phyloP scores from a whole-genome alignment of 495 filamentous ascomycete species.

The Apodospora peruviana region DNA sequence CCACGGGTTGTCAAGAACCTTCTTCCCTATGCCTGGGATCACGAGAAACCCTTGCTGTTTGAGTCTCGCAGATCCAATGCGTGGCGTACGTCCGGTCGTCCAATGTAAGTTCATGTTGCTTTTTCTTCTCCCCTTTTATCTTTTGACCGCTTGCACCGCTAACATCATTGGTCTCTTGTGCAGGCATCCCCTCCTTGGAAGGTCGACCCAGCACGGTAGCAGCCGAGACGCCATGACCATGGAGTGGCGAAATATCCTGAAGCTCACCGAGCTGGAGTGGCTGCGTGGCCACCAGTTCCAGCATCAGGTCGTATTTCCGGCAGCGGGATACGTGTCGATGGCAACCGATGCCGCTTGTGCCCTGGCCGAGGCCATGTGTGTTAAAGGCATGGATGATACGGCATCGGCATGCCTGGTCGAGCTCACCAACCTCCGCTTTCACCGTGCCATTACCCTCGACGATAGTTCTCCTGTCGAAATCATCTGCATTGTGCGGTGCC shows the following conservation, averaged over 20 bases:
- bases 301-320: constrained; percentile 46
- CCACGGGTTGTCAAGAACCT: constrained; percentile 5
- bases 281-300: constrained; percentile 39
- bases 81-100: constrained; percentile 7
- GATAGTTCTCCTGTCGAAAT: background rate
- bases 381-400: background rate
- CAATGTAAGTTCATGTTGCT: background rate
- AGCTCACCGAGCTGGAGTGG: constrained; percentile 41
- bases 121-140: background rate
- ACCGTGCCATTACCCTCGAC: background rate
- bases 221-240: constrained; percentile 28
- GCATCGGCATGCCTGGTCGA: background rate
- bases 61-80: constrained; percentile 36
- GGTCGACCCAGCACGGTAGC: constrained; percentile 13
- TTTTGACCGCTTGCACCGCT: background rate
- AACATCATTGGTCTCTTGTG: constrained; percentile 23
- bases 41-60: constrained; percentile 28
- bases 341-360: constrained; percentile 43
- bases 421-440: background rate
- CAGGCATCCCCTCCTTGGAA: constrained; percentile 42
- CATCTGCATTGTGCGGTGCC: background rate
- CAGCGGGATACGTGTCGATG: constrained; percentile 47
- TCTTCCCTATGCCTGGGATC: constrained; percentile 36
- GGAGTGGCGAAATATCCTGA: constrained; percentile 39
- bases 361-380: constrained; percentile 10